Evolutionary conservation across 2,329 filamentous ascomycete species (phyloP).

Genomic region (Cordyceps cateniannulata): DNA sequence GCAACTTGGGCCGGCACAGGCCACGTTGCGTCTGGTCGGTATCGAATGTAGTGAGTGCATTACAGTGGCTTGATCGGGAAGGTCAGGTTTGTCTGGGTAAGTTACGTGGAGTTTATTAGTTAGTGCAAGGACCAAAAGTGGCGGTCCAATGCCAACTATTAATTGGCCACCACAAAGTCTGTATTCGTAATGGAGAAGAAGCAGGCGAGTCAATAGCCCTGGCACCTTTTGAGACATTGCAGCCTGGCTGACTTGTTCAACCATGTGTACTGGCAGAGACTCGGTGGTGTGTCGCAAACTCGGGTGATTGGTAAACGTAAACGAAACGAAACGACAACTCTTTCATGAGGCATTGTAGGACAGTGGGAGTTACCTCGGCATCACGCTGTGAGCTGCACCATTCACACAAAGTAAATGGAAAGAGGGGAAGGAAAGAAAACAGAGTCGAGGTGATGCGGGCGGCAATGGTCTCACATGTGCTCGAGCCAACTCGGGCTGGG

Average conservation of each 20-base stretch:
- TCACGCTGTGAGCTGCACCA: not conserved
- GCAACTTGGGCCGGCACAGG: not conserved
- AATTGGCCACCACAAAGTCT: not conserved
- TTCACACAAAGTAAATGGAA: not conserved
- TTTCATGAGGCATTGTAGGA: not conserved
- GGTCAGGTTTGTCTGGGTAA: not conserved
- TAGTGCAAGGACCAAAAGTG: not conserved
- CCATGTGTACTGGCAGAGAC: not conserved
- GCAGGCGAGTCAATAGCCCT: not conserved
- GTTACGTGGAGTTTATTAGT: too few species aligned
- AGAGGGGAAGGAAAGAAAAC: not conserved
- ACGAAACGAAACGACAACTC: too few species aligned
- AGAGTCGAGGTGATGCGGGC: not conserved
- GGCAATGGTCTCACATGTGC: conserved; percentile 9
- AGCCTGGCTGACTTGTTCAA: not conserved
- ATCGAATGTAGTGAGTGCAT: not conserved
- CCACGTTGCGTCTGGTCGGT: conserved; percentile 8
- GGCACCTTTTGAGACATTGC: not conserved
- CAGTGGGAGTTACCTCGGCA: not conserved
- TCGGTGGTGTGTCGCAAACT: not conserved
- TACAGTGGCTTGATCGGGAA: conserved; percentile 4
- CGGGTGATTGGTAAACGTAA: not conserved
- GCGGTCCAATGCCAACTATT: not conserved
- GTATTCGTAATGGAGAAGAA: not conserved
- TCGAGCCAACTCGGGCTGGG: not conserved